Conservation (phyloP, 2,329 filamentous ascomycete species). For the Helotiales sp. region DNA sequence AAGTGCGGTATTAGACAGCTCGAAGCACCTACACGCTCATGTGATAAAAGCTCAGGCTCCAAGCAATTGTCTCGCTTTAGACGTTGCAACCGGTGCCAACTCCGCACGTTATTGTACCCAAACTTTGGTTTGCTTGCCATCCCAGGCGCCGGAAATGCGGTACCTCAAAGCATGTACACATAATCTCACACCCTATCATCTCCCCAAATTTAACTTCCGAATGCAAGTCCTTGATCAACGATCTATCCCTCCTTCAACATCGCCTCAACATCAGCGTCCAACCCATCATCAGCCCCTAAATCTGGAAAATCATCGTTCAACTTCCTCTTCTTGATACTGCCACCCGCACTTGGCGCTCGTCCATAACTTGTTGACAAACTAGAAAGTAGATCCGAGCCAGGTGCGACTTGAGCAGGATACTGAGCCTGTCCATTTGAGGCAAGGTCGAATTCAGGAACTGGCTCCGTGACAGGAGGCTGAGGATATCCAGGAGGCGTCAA, state of each 20-base stretch:
- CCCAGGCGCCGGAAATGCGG: too few relatives aligned
- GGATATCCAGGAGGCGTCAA: constrained; percentile 77
- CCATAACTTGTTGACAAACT: constrained; percentile 38
- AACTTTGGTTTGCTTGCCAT: too few relatives aligned
- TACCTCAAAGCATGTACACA: too few relatives aligned
- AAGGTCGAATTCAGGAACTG: constrained; percentile 37
- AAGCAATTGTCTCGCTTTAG: too few relatives aligned
- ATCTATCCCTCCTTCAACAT: constrained; percentile 45
- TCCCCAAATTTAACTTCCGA: background rate
- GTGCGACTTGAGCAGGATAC: constrained; percentile 21
- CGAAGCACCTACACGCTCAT: background rate
- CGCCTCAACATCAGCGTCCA: constrained; percentile 62
- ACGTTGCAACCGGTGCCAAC: background rate
- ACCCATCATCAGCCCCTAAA: constrained; percentile 49
- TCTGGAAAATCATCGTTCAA: constrained; percentile 46
- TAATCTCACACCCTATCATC: background rate
- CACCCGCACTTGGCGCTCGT: constrained; percentile 29
- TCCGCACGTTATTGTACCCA: background rate
- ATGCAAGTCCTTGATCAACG: background rate
- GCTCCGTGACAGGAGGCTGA: constrained; percentile 35
- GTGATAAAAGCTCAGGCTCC: background rate
- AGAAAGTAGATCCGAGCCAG: constrained; percentile 39
- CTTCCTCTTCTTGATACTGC: constrained; percentile 48
- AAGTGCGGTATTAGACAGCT: background rate
- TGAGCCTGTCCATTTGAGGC: constrained; percentile 15